Base-by-base conservation (phyloP, 164 flowering plant genomes). In the Cinnamomum micranthum region DNA sequence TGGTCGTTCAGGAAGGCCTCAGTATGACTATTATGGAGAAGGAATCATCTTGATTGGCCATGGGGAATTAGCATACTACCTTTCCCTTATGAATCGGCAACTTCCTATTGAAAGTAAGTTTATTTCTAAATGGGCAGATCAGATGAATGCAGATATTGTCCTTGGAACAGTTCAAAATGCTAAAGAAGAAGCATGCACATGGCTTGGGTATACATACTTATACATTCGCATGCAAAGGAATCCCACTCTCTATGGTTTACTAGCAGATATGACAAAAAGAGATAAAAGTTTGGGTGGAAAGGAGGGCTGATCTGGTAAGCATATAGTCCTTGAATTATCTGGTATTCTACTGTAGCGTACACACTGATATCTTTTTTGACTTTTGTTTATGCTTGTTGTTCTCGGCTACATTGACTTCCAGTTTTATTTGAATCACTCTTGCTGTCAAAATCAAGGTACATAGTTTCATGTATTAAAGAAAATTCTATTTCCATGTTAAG, bases 1-100 rank as follows among this genome's bases (percentile, higher is more conserved):
- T 79, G 98, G 99, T 77, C 97, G 98, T 80, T 97, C 99, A 24
- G 98, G 99, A 74, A 88, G 99, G 84, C 99, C 99, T 67, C 99
- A 96, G 60, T 94, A 81, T 84, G 99, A 96, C 80, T 76, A 90
- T 17, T 85, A 87, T 74, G 99, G 99, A 12, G 98, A 94, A 80
- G 99, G 98, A 71, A 92, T 96, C 71, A 91, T 94, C 68, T 79
- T 96, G 67, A 96, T 97, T 52, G 97, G 94, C 52, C 93, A 91
- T 31, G 85, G 85, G 82, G 97, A 96, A 70, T 85, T 94, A 35
- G 93, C 89, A 35, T 92, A 89, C 74, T 96, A 96, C 78, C 97
- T 94, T 19, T 96, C 95, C 6, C 82, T 96, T 65, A 96, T 96
- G 99, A 96, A 96, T 83, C 92, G 90, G 74, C 98, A 94, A 76